A percentile compares a stretch with the other conserved stretches of the same genome.
These are phyloP conservation scores for Melaleuca quinquenervia DNA, from an alignment of 345 rosid species.

Conservation along the genomic window DNA sequence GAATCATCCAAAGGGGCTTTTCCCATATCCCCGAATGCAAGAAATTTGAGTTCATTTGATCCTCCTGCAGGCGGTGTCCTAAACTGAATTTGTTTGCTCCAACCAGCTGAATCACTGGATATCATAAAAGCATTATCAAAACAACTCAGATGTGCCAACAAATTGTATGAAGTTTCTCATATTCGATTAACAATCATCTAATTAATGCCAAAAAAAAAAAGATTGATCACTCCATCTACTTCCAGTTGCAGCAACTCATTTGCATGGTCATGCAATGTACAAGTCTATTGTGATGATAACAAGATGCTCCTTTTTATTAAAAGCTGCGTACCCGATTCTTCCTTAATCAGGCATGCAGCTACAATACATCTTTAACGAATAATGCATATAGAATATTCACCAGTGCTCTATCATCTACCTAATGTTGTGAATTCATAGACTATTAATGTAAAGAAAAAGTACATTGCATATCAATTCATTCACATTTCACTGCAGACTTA, in stretches of 20 bases:
- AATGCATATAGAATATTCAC: neutral
- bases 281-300: neutral
- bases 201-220: neutral
- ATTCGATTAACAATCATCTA: neutral
- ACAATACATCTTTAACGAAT: neutral
- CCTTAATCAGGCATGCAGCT: neutral
- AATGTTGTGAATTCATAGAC: neutral
- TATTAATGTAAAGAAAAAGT: neutral
- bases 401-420: neutral
- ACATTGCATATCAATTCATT: neutral
- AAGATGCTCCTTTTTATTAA: neutral
- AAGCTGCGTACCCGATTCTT: neutral
- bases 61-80: slow-evolving; percentile 53
- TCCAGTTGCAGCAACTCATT: neutral
- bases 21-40: slow-evolving; percentile 68
- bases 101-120: slow-evolving; percentile 39
- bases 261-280: neutral
- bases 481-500: neutral
- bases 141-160: neutral
- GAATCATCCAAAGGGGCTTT: slow-evolving; percentile 60
- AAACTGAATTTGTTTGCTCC: slow-evolving; percentile 45
- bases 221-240: neutral
- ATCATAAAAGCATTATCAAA: neutral
- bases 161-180: too few relatives aligned
- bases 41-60: slow-evolving; percentile 34